These are phyloP conservation scores for Phytophthora rubi DNA, from an alignment of 352 stramenopile species.

Conservation along the genomic window DNA sequence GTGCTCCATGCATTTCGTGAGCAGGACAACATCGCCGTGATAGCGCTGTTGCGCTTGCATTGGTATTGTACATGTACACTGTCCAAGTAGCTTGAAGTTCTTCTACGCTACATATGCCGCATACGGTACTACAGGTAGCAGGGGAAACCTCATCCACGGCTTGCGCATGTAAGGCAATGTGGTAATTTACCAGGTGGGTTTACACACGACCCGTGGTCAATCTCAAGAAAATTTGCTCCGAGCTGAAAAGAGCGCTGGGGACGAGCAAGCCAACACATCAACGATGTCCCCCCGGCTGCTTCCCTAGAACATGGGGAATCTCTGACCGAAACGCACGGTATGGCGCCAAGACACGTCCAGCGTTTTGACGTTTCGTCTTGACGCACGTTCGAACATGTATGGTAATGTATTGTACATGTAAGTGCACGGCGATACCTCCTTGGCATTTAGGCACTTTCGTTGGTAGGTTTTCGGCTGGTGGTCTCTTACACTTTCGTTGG, in stretches of 20 bases:
- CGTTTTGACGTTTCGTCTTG: background rate
- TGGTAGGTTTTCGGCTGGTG: background rate
- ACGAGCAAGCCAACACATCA: background rate
- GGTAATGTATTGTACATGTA: no score
- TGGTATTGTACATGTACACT: background rate
- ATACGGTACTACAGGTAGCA: no score
- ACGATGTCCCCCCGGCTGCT: background rate
- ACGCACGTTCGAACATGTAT: background rate
- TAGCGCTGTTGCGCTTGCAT: no score
- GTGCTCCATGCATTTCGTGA: background rate
- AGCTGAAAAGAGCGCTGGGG: background rate
- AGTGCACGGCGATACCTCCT: no score
- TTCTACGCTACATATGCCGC: no score
- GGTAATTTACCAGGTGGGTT: no score
- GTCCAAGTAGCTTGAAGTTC: background rate
- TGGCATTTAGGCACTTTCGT: background rate
- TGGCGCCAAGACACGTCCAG: background rate
- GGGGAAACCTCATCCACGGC: no score
- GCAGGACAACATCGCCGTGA: background rate
- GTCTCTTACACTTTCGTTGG: no score
- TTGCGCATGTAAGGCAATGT: no score
- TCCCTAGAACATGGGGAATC: conserved; percentile 3
- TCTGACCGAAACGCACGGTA: background rate
- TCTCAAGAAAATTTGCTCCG: background rate
- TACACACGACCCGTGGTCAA: background rate